A percentile compares a stretch with the other conserved stretches of the same genome.
phyloP scores from a whole-genome alignment of 2,329 filamentous ascomycete species.

The Trichoderma aggressivum region DNA sequence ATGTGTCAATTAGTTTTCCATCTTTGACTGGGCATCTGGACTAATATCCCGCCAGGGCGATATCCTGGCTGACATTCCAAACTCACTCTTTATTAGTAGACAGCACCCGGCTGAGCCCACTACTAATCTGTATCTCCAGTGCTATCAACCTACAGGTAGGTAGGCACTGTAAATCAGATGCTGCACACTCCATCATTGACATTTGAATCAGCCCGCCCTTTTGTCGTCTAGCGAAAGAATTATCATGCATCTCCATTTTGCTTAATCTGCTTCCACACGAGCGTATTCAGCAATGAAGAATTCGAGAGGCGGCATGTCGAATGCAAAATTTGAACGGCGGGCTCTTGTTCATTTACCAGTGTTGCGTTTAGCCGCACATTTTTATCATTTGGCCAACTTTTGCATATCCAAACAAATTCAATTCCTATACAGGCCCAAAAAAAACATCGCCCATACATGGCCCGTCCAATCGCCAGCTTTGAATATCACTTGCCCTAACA shows the following conservation, averaged over 20 bases:
- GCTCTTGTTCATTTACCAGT: not conserved
- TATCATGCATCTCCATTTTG: not conserved
- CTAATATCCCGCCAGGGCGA: too few species aligned
- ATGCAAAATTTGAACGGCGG: not conserved
- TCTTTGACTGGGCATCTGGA: too few species aligned
- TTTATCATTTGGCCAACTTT: not conserved
- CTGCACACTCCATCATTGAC: not conserved
- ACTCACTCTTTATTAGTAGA: not conserved
- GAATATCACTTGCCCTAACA: not conserved
- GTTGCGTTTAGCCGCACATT: not conserved
- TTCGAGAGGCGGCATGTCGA: not conserved
- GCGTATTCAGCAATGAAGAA: not conserved
- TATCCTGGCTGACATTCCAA: not conserved
- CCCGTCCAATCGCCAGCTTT: not conserved
- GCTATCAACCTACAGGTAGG: too few species aligned
- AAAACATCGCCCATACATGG: not conserved
- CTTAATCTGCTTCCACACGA: accelerated
- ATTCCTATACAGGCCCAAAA: not conserved
- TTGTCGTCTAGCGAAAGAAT: not conserved
- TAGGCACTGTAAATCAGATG: not conserved
- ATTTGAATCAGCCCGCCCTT: not conserved
- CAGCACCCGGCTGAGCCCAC: not conserved
- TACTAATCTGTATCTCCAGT: not conserved
- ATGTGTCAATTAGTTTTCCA: too few species aligned
- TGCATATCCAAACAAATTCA: not conserved